Conservation (phyloP, 1,284 basidiomycete genomes). For the Salmacisia buchloeana region DNA sequence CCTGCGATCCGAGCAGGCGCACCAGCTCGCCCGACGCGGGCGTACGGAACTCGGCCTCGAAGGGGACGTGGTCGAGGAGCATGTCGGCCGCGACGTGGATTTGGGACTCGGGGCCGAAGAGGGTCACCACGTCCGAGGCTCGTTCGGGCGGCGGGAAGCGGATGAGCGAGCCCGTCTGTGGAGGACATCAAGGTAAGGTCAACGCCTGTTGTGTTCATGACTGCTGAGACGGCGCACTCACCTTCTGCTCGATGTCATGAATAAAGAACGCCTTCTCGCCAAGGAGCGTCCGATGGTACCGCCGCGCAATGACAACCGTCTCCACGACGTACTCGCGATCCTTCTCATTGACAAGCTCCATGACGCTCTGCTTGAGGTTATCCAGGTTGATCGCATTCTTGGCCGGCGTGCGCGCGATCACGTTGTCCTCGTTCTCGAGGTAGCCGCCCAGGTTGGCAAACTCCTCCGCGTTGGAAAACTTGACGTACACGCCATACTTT, state of each 20-base stretch:
- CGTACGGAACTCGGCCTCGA: constrained; percentile 89
- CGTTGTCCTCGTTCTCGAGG: constrained; percentile 96
- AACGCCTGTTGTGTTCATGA: background rate
- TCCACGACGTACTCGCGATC: constrained; percentile 96
- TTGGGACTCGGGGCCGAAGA: constrained; percentile 94
- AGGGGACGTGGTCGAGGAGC: constrained; percentile 89
- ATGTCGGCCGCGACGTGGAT: constrained; percentile 93
- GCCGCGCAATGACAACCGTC: constrained; percentile 81
- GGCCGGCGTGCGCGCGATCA: constrained; percentile 90
- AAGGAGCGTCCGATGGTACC: constrained; percentile 87
- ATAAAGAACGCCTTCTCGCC: constrained; percentile 97
- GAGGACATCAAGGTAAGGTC: background rate
- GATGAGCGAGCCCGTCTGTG: constrained; percentile 74
- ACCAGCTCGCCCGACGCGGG: constrained; percentile 72
- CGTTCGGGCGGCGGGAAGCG: constrained; percentile 94
- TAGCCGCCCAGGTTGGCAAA: constrained; percentile 91
- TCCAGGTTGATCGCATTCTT: constrained; percentile 96
- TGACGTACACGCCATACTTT: constrained; percentile 97
- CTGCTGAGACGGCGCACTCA: background rate
- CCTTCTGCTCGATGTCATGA: constrained; percentile 87
- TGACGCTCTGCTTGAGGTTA: constrained; percentile 89
- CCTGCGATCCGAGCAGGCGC: constrained; percentile 66
- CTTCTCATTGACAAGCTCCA: constrained; percentile 96
- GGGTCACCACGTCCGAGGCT: constrained; percentile 80
- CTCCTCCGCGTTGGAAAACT: constrained; percentile 94